Percentiles rank a stretch among this genome's conserved stretches.
phyloP scores from a whole-genome alignment of 306 rosid genomes.

The Alnus glutinosa region DNA sequence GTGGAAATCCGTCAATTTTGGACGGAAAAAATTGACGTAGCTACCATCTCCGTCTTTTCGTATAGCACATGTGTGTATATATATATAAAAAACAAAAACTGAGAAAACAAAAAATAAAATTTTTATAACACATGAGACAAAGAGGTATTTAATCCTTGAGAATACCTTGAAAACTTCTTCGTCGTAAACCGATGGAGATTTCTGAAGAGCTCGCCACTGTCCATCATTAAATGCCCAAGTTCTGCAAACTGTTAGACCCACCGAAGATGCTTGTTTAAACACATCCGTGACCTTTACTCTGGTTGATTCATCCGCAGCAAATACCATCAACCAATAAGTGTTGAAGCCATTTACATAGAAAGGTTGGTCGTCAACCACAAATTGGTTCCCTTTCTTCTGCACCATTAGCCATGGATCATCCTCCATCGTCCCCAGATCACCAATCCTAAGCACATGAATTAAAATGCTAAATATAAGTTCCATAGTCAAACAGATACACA shows the following conservation, averaged over 20 bases:
- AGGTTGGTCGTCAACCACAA: constrained; percentile 71
- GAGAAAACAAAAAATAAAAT: too few relatives aligned
- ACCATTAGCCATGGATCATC: constrained; percentile 70
- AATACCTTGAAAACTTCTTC: constrained; percentile 78
- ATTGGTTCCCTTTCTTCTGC: constrained; percentile 83
- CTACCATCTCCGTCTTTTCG: too few relatives aligned
- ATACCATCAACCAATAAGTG: constrained; percentile 94
- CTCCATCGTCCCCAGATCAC: constrained; percentile 32
- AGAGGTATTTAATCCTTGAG: not conserved
- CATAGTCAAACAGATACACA: not conserved
- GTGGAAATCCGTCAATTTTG: too few relatives aligned
- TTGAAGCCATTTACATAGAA: constrained; percentile 94
- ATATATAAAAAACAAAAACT: too few relatives aligned
- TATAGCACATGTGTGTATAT: too few relatives aligned
- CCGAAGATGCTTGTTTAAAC: constrained; percentile 74
- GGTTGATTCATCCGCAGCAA: constrained; percentile 87
- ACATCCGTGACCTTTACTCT: constrained; percentile 78
- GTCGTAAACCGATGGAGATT: constrained; percentile 75
- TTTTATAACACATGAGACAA: too few relatives aligned
- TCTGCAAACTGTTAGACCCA: constrained; percentile 83
- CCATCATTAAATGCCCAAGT: constrained; percentile 99
- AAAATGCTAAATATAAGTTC: not conserved
- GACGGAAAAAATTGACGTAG: too few relatives aligned
- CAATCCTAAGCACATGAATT: constrained; percentile 34
- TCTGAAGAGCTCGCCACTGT: constrained; percentile 95